Evolutionary conservation across 768 basidiomycete genomes (phyloP), one percentile per base, ranked within the genome.

Genomic region (Trametopsis cervina): DNA sequence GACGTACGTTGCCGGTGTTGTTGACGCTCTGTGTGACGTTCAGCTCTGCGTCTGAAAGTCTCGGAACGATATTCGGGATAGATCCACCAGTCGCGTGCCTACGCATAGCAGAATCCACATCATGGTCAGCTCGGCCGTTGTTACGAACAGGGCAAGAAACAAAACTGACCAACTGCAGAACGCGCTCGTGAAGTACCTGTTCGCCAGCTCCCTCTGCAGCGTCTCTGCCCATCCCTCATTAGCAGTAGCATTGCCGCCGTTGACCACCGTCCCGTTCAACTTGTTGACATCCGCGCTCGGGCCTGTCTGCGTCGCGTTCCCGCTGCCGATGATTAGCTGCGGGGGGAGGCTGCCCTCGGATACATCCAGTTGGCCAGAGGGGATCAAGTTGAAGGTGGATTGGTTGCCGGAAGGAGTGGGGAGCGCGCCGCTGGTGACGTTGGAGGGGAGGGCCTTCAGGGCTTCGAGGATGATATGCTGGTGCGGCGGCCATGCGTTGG

Each of bases 31-130:
- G 63, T 0, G 82, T 89, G 7, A 85, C 69, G 54, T 86, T 84
- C 47, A 92, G 72, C 62, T 85, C 78, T 13, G 72, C 65, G 54
- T 80, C 73, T 0, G 91, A 77, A 20, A 95, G 71, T 49, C 80
- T 77, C 18, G 85, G 75, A 3, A 94, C 66, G 33, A 91, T 17
- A 13, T 74, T 76, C 0, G 79, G 73, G 38, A 97, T 86, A 3
- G 81, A 81, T 4, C 94, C 94, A 26, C 94, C 94, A 0, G 92
- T 96, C 11, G 88, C 82, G 55, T 82, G 77, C 88, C 87, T 88
- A 41, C 4, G 12, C n/a, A 12, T n/a, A n/a, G n/a, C n/a, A n/a
- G n/a, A n/a, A n/a, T 12, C 2, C 20, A 10, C 9, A 15, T n/a
- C 23, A 18, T 23, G 37, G 12, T 51, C 23, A 42, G 44, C 21